Evolutionary conservation across 1,139 yeast genomes (phyloP).

Genomic region (Yamadazyma blattariae): DNA sequence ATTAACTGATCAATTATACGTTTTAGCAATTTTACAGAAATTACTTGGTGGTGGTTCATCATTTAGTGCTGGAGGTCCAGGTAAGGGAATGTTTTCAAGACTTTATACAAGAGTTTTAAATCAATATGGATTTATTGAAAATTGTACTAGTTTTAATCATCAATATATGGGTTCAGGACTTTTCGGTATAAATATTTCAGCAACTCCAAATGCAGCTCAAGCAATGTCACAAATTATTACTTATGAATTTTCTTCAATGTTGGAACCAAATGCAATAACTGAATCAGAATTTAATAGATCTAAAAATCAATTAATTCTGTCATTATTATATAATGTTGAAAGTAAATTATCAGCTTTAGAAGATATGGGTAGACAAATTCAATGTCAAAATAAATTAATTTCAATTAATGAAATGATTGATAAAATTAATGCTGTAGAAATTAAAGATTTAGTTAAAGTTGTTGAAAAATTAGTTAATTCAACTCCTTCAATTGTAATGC

Average conservation of each 20-base stretch:
- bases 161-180: conserved; percentile 88
- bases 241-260: conserved; percentile 65
- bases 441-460: conserved; percentile 66
- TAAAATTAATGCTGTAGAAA: conserved; percentile 66
- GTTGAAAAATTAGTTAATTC: conserved; percentile 80
- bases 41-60: conserved; percentile 98
- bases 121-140: conserved; percentile 88
- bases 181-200: conserved; percentile 84
- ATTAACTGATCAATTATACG: conserved; percentile 82
- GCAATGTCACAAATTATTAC: conserved; percentile 80
- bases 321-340: conserved; percentile 89
- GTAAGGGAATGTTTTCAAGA: conserved; percentile 97
- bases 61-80: conserved; percentile 99
- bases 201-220: conserved; percentile 83
- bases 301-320: conserved; percentile 87
- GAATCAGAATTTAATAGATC: conserved; percentile 81
- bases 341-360: conserved; percentile 88
- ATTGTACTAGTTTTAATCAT: conserved; percentile 85
- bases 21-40: conserved; percentile 86
- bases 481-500: conserved; percentile 79
- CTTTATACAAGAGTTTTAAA: conserved; percentile 88
- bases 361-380: conserved; percentile 93
- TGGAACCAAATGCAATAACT: conserved; percentile 58
- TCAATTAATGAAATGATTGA: conserved; percentile 80
- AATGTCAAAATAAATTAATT: conserved; percentile 76